Evolutionary conservation across 495 filamentous ascomycete genomes (phyloP), one percentile per base, ranked within the genome.

Genomic region (Oidiodendron maius): DNA sequence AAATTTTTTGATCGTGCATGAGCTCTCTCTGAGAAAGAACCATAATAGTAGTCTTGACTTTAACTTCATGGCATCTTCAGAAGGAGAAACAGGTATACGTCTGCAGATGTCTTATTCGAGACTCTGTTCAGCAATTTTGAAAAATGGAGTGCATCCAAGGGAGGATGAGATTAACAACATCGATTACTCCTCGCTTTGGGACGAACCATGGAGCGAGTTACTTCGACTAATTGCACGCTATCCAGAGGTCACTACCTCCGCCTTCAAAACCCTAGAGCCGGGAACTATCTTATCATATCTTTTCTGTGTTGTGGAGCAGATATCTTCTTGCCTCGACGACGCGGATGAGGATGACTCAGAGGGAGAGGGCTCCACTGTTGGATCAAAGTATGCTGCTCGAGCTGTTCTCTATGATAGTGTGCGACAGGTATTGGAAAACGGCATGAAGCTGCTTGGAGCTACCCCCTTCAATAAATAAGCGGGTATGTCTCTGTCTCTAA

Each of bases 1-100:
- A 44, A 77, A 74, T n/a, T 73, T 80, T 37, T 78, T 86, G 48
- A 83, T 87, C 78, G 77, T 86, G 26, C 83, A 88, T 56, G 83
- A 85, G 58, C 83, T 84, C 74, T 75, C 69, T 53, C 77, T 79
- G 53, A 85, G 84, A 72, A 83, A 80, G 51, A 70, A 82, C 58
- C 82, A 86, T 65, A 74, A 75, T 54, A 37, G 13, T n/a, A 69
- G 72, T 53, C 83, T 87, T 65, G 82, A 84, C 69, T 67, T 84
- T 47, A 76, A 83, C 40, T 70, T 72, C 47, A 82, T 86, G 80
- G 78, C 74, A 16, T 81, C 78, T 17, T 85, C 84, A 57, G 82
- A 86, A 64, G 82, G 81, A 55, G 80, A 84, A 63, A 86, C 82
- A 3, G 83, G 83, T 13, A 81, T 81, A 15, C 82, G 81, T 60